Base-by-base conservation (phyloP, 2,329 filamentous ascomycete species). In the Elsinoe fawcettii region DNA sequence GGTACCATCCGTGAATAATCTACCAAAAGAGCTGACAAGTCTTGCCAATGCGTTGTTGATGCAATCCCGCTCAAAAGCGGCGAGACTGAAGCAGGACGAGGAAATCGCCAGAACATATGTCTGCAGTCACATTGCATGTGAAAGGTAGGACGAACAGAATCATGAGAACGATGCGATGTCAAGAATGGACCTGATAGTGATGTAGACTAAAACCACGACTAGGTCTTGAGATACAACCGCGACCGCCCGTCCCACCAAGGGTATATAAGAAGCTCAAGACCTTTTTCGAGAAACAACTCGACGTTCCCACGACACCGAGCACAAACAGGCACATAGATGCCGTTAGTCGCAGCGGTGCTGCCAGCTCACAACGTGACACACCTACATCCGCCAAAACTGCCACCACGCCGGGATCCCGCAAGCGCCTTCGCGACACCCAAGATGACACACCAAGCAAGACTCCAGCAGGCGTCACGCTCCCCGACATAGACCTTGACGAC, bases 81-180 rank as follows among this genome's bases (percentile, higher is more conserved):
- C 83, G 66, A 86, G 81, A 14, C 77, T 96, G 55, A 95, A 90
- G 68, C 80, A 84, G 2, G 89, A 95, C 57, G 90, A 96, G 70
- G 91, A 96, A 70, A 84, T 93, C 62, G 89, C 86, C n/a, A 81
- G 91, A 18, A 79, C 82, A 3, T 93, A 93, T 70, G 87, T 86
- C 3, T 96, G 90, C 69, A 87, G 88, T 12, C 86, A 96, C 71
- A 81, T 99, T 60, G 93, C 93, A 18, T 97, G 91, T 68, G 89
- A 92, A 64, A 82, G 88, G 87, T 88, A 56, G 14, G 11, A 73
- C 14, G 14, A 25, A 23, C 20, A n/a, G 3, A 8, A 2, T 44
- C 64, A 51, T 23, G 32, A 51, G 16, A 20, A 39, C 22, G 8
- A 30, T 32, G 9, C 20, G 23, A 4, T 20, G 64, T 69, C 61